Conservation (phyloP, 1,284 basidiomycete genomes). For the Testicularia cyperi region DNA sequence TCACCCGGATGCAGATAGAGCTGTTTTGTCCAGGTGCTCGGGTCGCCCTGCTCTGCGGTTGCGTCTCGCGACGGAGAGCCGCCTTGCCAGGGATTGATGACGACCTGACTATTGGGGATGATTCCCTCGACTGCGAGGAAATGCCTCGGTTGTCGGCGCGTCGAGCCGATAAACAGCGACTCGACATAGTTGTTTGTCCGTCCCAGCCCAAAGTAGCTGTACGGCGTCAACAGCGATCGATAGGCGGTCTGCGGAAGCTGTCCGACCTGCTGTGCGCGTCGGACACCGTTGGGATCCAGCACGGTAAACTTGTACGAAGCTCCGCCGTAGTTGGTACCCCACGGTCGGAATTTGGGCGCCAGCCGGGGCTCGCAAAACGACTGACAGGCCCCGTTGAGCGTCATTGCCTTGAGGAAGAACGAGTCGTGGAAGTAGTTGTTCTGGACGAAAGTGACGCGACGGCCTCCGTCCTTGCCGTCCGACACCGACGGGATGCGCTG, state of each 20-base stretch:
- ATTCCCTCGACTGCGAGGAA: conserved; percentile 91
- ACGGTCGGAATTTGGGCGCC: conserved; percentile 65
- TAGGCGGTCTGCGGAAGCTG: conserved; percentile 92
- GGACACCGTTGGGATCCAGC: conserved; percentile 83
- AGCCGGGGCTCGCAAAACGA: conserved; percentile 67
- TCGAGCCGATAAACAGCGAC: conserved; percentile 59
- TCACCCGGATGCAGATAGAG: conserved; percentile 90
- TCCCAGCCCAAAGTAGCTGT: conserved; percentile 93
- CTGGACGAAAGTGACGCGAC: conserved; percentile 75
- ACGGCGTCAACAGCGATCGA: conserved; percentile 83
- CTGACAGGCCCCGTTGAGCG: conserved; percentile 88
- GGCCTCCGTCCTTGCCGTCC: conserved; percentile 31
- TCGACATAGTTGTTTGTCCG: conserved; percentile 99
- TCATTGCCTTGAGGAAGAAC: conserved; percentile 93
- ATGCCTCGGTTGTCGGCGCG: conserved; percentile 67
- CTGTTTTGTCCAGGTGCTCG: conserved; percentile 76
- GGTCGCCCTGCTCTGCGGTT: conserved; percentile 15
- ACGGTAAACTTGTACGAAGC: conserved; percentile 97
- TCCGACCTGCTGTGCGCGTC: conserved; percentile 87
- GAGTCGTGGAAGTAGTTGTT: conserved; percentile 99
- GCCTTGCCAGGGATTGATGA: conserved; percentile 78
- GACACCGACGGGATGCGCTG: conserved; percentile 65
- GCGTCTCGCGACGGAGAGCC: conserved; percentile 55
- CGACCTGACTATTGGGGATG: conserved; percentile 93
- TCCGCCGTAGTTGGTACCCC: conserved; percentile 89